A percentile compares a stretch with the other conserved stretches of the same genome.
Evolutionary conservation across 106 monocot genomes (phyloP).

Genomic region (Allium fistulosum): DNA sequence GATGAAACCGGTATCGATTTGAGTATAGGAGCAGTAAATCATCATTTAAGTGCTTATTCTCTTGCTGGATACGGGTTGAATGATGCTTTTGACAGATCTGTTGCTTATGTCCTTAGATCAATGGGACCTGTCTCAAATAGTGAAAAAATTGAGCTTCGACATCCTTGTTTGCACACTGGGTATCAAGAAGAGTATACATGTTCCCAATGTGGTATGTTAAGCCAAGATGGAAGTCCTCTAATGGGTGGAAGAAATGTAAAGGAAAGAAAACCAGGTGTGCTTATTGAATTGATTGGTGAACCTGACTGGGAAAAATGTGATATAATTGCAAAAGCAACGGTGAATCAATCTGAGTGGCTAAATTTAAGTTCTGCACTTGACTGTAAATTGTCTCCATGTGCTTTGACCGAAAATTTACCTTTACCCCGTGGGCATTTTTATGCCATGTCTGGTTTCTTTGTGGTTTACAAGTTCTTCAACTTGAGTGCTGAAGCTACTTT

Average conservation of each 20-base stretch:
- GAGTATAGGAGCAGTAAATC: conserved; percentile 55
- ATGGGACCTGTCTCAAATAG: conserved; percentile 15
- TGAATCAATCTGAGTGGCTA: conserved; percentile 79
- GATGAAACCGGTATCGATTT: conserved; percentile 62
- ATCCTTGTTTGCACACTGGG: conserved; percentile 85
- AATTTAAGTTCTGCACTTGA: conserved; percentile 49
- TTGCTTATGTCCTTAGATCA: conserved; percentile 48
- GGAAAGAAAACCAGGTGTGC: conserved; percentile 27
- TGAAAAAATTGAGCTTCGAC: conserved; percentile 52
- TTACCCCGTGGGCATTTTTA: conserved; percentile 71
- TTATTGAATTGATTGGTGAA: conserved; percentile 53
- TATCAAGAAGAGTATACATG: conserved; percentile 75
- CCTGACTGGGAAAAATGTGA: conserved; percentile 81
- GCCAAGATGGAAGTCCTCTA: conserved; percentile 45
- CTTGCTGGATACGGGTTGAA: conserved; percentile 89
- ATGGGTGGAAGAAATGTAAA: conserved; percentile 17
- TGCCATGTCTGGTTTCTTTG: conserved; percentile 97
- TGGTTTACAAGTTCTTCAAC: conserved; percentile 89
- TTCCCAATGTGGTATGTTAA: conserved; percentile 53
- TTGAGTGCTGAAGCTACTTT: conserved; percentile 62
- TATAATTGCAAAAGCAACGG: conserved; percentile 70
- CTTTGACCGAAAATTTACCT: conserved; percentile 47
- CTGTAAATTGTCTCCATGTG: conserved; percentile 78
- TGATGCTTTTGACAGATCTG: conserved; percentile 96
- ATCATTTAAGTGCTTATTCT: conserved; percentile 93